Evolutionary conservation across 1,284 basidiomycete genomes (phyloP), one percentile per base, ranked within the genome.

Genomic region (Cutaneotrichosporon dermatis): DNA sequence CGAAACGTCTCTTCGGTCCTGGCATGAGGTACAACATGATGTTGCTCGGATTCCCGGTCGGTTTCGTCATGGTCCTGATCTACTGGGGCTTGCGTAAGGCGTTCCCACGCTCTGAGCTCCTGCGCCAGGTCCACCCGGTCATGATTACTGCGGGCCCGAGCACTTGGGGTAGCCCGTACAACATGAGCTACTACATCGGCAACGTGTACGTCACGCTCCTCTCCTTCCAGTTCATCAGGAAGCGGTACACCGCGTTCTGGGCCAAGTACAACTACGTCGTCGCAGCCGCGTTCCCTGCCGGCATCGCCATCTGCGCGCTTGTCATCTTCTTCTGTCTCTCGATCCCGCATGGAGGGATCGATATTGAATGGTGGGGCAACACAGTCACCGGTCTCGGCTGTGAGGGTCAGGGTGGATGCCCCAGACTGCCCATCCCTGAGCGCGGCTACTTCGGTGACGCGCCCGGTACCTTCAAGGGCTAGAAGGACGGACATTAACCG

Each of bases 21-120:
- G 88, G 86, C 35, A 73, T 58, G 85, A 86, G 79, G 80, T 70
- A 83, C 64, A 79, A 82, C 15, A 71, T 87, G 15, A 43, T 89
- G 80, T 80, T 67, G 5, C 66, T 68, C 63, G 89, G 88, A 82
- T 89, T 91, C 83, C 80, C 86, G 60, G 76, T 88, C 63, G 90
- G 89, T 53, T 82, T 85, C 12, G 46, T 88, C 60, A 77, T 85
- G 2, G 89, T 89, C 35, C 83, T 92, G 67, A 25, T 53, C 55
- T 64, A 68, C 56, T 63, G 54, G 58, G 50, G 59, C 52, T 36
- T 63, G 60, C 49, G 54, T 25, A 59, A 57, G 57, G 16, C n/a
- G 15, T 61, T 57, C 54, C 64, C 64, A 36, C 16, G 37, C 6
- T 54, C 51, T 15, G 51, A 61, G 51, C 44, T 45, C 35, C 46